Evolutionary conservation across 306 rosid genomes (phyloP).

Genomic region (Boehmeria nivea): DNA sequence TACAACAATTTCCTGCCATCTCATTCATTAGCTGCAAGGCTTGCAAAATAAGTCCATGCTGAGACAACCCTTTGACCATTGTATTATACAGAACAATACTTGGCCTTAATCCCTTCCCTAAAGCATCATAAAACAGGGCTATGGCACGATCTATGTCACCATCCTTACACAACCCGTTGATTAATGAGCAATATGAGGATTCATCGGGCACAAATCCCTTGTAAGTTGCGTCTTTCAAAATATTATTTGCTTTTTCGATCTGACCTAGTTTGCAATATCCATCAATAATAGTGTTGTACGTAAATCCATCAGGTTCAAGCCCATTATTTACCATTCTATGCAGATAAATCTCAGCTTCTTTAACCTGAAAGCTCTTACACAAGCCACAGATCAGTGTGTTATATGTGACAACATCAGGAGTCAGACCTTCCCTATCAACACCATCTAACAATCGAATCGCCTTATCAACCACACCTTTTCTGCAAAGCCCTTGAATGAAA

Average conservation of each 20-base stretch:
- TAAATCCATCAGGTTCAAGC: conserved; percentile 64
- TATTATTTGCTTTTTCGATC: conserved; percentile 61
- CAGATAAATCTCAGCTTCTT: conserved; percentile 61
- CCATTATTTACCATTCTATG: conserved; percentile 78
- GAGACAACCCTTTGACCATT: conserved; percentile 71
- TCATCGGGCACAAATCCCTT: conserved; percentile 84
- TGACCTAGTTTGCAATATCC: conserved; percentile 74
- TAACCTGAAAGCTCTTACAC: conserved; percentile 57
- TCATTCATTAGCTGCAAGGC: conserved; percentile 77
- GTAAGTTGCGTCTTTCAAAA: conserved; percentile 67
- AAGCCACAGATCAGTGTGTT: conserved; percentile 71
- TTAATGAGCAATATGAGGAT: conserved; percentile 72
- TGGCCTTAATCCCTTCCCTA: conserved; percentile 58
- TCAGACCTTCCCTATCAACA: conserved; percentile 45
- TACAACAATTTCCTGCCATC: conserved; percentile 66
- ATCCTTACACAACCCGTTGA: conserved; percentile 60
- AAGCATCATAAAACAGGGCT: conserved; percentile 56
- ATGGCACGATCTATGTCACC: conserved; percentile 65
- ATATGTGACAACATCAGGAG: conserved; percentile 79
- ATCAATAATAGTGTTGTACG: conserved; percentile 71
- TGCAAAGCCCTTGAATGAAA: conserved; percentile 73
- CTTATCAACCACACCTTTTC: conserved; percentile 38
- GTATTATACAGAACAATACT: conserved; percentile 68
- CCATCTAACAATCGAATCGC: conserved; percentile 49
- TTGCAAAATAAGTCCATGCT: conserved; percentile 67